Evolutionary conservation across 768 basidiomycete genomes (phyloP), one percentile per base, ranked within the genome.

Genomic region (Tulasnella sp.): DNA sequence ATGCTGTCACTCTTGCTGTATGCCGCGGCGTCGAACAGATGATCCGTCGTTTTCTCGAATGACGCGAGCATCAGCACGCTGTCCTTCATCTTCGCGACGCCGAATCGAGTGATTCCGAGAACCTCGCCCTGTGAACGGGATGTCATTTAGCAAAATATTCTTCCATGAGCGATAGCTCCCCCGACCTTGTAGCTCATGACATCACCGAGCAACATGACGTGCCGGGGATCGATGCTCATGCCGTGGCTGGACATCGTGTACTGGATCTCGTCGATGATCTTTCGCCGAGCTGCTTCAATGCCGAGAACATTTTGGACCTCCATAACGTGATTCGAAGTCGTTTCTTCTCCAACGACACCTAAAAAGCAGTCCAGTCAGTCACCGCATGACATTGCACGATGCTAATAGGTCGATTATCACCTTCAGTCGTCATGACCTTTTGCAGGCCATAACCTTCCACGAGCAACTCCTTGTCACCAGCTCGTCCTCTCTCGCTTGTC

Each of bases 111-210:
- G 80, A 99, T 98, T 62, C 97, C 97, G 67, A 99, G 82, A 0
- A 98, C 95, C 79, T 98, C 96, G 52, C 97, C 97, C 92, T 95
- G n/a, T n/a, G n/a, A n/a, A n/a, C n/a, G n/a, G n/a, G n/a, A n/a
- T n/a, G n/a, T n/a, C n/a, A n/a, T n/a, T n/a, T n/a, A n/a, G n/a
- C n/a, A n/a, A n/a, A n/a, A n/a, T n/a, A n/a, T n/a, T n/a, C n/a
- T n/a, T n/a, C n/a, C n/a, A n/a, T n/a, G n/a, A n/a, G n/a, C 17
- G 6, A 67, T 14, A 34, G 17, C 12, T 5, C n/a, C 22, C 72
- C 79, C 39, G 73, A 89, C 94, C 88, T 99, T 99, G 82, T 96
- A 98, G 35, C 89, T 88, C 97, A 99, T 99, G 73, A 98, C 95
- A 80, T 99, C 97, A 64, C 95, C 97, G 12, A 99, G 87, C 42